Percentiles rank a stretch among this genome's conserved stretches.
phyloP scores from a whole-genome alignment of 345 rosid species.

The Carallia pectinifolia region DNA sequence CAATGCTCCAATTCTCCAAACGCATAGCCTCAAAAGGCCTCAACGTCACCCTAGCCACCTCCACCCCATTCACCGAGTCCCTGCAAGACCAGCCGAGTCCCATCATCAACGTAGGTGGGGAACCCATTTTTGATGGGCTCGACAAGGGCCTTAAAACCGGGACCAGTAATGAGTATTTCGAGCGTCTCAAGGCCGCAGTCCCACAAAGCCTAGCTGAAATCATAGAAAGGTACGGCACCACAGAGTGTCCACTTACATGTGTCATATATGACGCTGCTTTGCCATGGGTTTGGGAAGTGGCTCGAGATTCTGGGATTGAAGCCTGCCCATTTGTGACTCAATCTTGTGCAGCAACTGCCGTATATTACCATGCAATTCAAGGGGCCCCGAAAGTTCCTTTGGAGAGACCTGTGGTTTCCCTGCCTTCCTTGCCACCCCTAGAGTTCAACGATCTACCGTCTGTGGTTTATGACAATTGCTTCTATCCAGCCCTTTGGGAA shows the following conservation, averaged over 20 bases:
- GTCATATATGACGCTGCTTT: constrained; percentile 47
- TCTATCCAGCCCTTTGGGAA: constrained; percentile 16
- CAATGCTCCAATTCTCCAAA: constrained; percentile 57
- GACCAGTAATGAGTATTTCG: background rate
- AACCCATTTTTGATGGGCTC: constrained; percentile 31
- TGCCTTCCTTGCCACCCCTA: constrained; percentile 37
- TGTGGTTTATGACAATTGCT: constrained; percentile 24
- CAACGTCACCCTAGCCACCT: constrained; percentile 36
- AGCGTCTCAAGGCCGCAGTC: constrained; percentile 20
- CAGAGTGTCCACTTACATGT: constrained; percentile 3
- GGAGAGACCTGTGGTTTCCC: constrained; percentile 14
- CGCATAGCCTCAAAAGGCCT: constrained; percentile 51
- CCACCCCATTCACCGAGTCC: constrained; percentile 11
- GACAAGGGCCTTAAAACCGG: constrained; percentile 11
- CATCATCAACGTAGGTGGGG: constrained; percentile 27
- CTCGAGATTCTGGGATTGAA: constrained; percentile 13
- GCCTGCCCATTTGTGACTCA: constrained; percentile 35
- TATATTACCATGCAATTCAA: constrained; percentile 20
- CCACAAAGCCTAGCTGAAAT: constrained; percentile 28
- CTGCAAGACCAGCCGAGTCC: constrained; percentile 24
- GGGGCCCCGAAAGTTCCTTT: constrained; percentile 28
- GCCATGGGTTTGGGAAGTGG: constrained; percentile 45
- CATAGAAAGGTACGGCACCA: constrained; percentile 15
- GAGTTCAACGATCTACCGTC: constrained; percentile 43
- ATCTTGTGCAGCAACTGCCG: constrained; percentile 23